A percentile compares a stretch with the other conserved stretches of the same genome.
These are phyloP conservation scores for Suhomyces kunorum DNA, from an alignment of 1,139 yeast species.

Conservation along the genomic window DNA sequence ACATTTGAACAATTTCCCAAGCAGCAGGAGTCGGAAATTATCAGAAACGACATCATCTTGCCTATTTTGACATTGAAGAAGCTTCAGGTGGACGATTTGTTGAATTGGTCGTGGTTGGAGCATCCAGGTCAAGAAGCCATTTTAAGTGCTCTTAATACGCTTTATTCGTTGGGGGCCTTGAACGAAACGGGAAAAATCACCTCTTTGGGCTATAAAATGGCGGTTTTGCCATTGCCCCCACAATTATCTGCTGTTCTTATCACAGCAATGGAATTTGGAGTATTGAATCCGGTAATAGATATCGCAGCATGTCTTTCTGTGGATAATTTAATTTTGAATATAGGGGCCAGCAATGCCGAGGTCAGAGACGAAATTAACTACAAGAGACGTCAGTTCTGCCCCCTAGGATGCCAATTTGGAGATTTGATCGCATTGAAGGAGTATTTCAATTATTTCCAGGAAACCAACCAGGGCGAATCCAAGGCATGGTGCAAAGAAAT, in stretches of 20 bases:
- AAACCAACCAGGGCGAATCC: constrained; percentile 50
- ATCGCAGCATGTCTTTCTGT: constrained; percentile 92
- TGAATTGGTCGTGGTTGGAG: constrained; percentile 91
- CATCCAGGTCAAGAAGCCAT: constrained; percentile 82
- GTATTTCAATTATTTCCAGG: constrained; percentile 60
- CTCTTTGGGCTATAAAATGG: constrained; percentile 76
- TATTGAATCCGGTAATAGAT: constrained; percentile 71
- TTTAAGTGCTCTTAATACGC: constrained; percentile 71
- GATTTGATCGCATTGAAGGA: constrained; percentile 85
- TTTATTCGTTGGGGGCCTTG: constrained; percentile 78
- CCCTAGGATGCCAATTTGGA: constrained; percentile 70
- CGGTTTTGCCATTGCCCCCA: constrained; percentile 86
- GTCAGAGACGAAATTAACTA: constrained; percentile 76
- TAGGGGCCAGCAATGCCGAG: constrained; percentile 66
- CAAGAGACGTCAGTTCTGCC: constrained; percentile 62
- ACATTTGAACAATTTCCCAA: constrained; percentile 62
- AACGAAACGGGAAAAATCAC: constrained; percentile 78
- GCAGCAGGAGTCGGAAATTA: constrained; percentile 91
- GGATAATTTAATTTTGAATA: constrained; percentile 76
- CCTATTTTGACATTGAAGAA: constrained; percentile 83
- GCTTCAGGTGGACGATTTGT: constrained; percentile 78
- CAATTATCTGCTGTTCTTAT: constrained; percentile 86
- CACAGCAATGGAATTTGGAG: constrained; percentile 60
- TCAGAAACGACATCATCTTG: constrained; percentile 80
- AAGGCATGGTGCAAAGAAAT: constrained; percentile 83